phyloP scores from a whole-genome alignment of 2,329 filamentous ascomycete species.

The Neofusicoccum umdonicola region DNA sequence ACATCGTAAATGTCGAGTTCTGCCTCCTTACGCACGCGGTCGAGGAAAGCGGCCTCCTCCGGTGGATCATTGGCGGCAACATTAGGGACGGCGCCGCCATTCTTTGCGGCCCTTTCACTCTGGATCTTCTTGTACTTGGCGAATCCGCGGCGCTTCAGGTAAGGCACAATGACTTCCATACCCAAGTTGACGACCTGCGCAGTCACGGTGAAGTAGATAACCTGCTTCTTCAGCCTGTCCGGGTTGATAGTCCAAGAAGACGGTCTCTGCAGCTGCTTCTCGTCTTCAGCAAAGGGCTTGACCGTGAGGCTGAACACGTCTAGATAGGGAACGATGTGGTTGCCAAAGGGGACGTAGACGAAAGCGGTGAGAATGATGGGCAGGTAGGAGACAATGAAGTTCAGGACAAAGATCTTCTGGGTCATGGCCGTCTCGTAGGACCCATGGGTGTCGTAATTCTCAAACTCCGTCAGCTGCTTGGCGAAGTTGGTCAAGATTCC shows the following conservation, averaged over 20 bases:
- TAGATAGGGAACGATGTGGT: slow-evolving; percentile 78
- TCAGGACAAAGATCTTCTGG: slow-evolving; percentile 90
- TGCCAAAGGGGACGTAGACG: slow-evolving; percentile 89
- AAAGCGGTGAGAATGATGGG: slow-evolving; percentile 91
- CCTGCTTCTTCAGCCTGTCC: slow-evolving; percentile 78
- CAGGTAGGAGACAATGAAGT: slow-evolving; percentile 94
- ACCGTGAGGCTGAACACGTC: slow-evolving; percentile 76
- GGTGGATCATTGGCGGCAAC: slow-evolving; percentile 61
- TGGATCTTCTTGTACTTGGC: slow-evolving; percentile 77
- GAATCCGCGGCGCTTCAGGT: slow-evolving; percentile 74
- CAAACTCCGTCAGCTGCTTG: slow-evolving; percentile 71
- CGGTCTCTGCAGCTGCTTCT: slow-evolving; percentile 61
- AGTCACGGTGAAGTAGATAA: slow-evolving; percentile 94
- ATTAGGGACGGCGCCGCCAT: slow-evolving; percentile 51
- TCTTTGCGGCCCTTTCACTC: slow-evolving; percentile 56
- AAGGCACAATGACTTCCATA: slow-evolving; percentile 82
- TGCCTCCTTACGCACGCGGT: slow-evolving; percentile 78
- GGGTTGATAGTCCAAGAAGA: slow-evolving; percentile 75
- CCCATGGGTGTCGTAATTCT: slow-evolving; percentile 90
- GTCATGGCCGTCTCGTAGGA: slow-evolving; percentile 81
- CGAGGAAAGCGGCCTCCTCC: slow-evolving; percentile 77
- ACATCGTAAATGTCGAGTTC: slow-evolving; percentile 85
- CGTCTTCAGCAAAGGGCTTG: slow-evolving; percentile 70
- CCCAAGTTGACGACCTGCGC: slow-evolving; percentile 86
- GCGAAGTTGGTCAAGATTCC: slow-evolving; percentile 74